Evolutionary conservation across 2,329 filamentous ascomycete genomes (phyloP), one percentile per base, ranked within the genome.

Genomic region (Penicillium sp.): DNA sequence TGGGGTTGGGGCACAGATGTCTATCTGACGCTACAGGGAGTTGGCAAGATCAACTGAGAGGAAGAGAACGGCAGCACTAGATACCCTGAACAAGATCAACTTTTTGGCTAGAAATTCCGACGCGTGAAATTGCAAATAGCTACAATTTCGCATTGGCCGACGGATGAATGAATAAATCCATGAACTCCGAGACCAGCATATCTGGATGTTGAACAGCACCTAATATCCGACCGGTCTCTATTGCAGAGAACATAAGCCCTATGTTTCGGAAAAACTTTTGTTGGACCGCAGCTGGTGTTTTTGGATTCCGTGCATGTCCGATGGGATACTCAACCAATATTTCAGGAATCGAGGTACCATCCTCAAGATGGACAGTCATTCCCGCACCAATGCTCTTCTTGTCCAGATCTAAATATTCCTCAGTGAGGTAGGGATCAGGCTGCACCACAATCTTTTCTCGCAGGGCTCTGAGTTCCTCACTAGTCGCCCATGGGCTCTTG

Each of bases 1-100:
- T 94, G 91, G 78, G 93, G 94, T 4, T 99, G 94, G 94, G 94
- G 86, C 0, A 86, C 84, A 3, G 84, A 87, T 74, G 84, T 86
- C 1, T 87, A 87, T 70, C 69, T 87, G 51, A 85, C 81, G 47
- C 64, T 87, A 59, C 77, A 82, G 60, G 84, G 84, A 0, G 82
- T 87, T 50, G 84, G 83, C 0, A 81, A 75, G 57, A 70, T 79
- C 45, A 67, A 69, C 46, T 75, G 62, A 70, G 58, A 35, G 30
- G 8, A 41, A 40, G 2, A 5, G 18, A 39, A 36, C 13, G 19
- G 19, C 29, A 42, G 23, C 16, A 53, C n/a, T 53, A 48, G 30
- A 53, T 53, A 48, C 43, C 50, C 50, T 30, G 30, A 26, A 52
- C 43, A 47, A 32, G 26, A 52, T 27, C 44, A 18, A 7, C 3